These are phyloP conservation scores for Filosporella fistucella DNA, from an alignment of 495 filamentous ascomycete genomes.

Conservation along the genomic window DNA sequence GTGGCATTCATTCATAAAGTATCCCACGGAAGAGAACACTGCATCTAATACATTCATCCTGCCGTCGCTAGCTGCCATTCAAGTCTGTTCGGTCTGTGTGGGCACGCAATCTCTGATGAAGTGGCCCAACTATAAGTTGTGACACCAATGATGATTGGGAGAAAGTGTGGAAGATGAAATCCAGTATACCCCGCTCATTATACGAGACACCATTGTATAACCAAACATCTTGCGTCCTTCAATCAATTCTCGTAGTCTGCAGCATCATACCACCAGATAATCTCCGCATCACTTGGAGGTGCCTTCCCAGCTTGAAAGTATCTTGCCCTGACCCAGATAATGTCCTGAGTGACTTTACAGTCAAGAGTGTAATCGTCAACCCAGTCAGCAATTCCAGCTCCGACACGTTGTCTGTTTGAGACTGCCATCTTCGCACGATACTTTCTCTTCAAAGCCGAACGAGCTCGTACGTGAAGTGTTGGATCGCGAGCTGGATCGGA, in stretches of 20 bases:
- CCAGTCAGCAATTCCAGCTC: background rate
- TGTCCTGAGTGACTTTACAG: slow-evolving; percentile 3
- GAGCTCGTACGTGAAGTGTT: background rate
- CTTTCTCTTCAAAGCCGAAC: background rate
- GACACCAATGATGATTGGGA: too few species aligned
- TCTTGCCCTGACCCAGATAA: slow-evolving; percentile 2
- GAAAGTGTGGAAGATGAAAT: too few species aligned
- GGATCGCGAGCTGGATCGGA: background rate
- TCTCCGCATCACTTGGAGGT: slow-evolving; percentile 6
- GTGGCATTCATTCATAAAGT: too few species aligned
- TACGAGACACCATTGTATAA: too few species aligned
- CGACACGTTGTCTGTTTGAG: background rate
- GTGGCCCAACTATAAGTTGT: too few species aligned
- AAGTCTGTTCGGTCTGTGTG: too few species aligned
- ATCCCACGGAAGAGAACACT: too few species aligned
- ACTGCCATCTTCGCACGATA: background rate
- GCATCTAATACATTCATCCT: too few species aligned
- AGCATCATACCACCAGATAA: slow-evolving; percentile 7
- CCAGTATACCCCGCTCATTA: too few species aligned
- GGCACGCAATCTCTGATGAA: too few species aligned
- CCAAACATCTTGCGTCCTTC: too few species aligned
- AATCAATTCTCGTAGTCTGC: background rate
- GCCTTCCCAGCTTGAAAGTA: slow-evolving; percentile 2
- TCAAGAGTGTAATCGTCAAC: background rate
- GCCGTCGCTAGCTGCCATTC: too few species aligned